Conservation (phyloP, 305 asterid species). For the Withania somnifera region DNA sequence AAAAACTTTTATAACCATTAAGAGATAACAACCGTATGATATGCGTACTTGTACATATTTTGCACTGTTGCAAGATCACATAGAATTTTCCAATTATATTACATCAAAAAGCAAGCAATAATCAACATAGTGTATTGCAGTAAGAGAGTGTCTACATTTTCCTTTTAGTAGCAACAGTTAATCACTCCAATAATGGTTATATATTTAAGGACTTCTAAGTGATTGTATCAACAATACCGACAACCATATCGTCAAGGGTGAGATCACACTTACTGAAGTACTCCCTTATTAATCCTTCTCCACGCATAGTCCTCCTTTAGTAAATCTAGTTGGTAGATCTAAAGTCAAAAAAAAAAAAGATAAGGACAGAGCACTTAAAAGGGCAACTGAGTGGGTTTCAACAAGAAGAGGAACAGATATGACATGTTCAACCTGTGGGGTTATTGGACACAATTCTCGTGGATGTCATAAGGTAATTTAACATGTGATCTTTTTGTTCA, state of each 20-base stretch:
- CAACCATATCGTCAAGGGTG: not conserved
- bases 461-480: not conserved
- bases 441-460: not conserved
- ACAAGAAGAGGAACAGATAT: too few species aligned
- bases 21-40: not conserved
- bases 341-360: too few species aligned
- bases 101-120: not conserved
- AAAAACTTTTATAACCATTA: too few species aligned
- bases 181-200: not conserved
- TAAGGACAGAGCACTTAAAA: too few species aligned
- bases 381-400: too few species aligned
- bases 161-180: not conserved
- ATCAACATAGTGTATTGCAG: not conserved
- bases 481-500: not conserved
- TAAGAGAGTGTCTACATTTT: not conserved
- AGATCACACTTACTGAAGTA: conserved; percentile 48
- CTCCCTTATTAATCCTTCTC: conserved; percentile 88
- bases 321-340: too few species aligned
- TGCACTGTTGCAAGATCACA: not conserved
- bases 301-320: conserved; percentile 92
- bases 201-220: not conserved
- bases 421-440: too few species aligned
- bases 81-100: not conserved
- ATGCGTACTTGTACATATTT: not conserved
- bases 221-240: not conserved